phyloP scores from a whole-genome alignment of 176 grass and related monocot species.

The Hyparrhenia diplandra region DNA sequence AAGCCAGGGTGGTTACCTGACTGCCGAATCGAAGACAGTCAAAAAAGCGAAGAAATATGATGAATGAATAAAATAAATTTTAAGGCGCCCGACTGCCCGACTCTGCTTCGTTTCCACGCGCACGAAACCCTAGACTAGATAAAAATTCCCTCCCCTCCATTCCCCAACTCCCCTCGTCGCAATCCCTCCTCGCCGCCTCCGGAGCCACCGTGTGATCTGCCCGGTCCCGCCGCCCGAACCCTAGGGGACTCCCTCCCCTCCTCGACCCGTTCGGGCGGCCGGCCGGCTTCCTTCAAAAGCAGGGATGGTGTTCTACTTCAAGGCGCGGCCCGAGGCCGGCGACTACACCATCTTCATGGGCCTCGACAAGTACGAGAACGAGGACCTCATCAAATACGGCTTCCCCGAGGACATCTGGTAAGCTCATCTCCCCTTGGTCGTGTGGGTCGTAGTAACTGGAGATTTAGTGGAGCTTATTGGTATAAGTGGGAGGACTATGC shows the following conservation, averaged over 20 bases:
- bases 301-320: conserved; percentile 98
- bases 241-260: conserved; percentile 1
- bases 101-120: conserved; percentile 38
- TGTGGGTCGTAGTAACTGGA: conserved; percentile 3
- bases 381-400: conserved; percentile 94
- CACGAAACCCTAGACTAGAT: conserved; percentile 49
- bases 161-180: background rate
- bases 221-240: background rate
- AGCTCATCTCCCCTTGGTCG: background rate
- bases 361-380: conserved; percentile 86
- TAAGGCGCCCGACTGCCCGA: background rate
- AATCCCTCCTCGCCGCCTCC: background rate
- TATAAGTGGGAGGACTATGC: background rate
- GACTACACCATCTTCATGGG: conserved; percentile 99
- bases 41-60: background rate
- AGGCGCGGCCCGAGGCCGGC: conserved; percentile 74
- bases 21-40: background rate
- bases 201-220: background rate
- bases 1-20: no score
- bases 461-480: background rate
- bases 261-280: conserved; percentile 35
- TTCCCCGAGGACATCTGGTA: conserved; percentile 97
- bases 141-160: background rate
- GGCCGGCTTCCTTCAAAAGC: background rate
- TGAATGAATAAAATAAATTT: conserved; percentile 1